Evolutionary conservation across 1,284 basidiomycete genomes (phyloP).

Genomic region (Rhodotorula sp.): DNA sequence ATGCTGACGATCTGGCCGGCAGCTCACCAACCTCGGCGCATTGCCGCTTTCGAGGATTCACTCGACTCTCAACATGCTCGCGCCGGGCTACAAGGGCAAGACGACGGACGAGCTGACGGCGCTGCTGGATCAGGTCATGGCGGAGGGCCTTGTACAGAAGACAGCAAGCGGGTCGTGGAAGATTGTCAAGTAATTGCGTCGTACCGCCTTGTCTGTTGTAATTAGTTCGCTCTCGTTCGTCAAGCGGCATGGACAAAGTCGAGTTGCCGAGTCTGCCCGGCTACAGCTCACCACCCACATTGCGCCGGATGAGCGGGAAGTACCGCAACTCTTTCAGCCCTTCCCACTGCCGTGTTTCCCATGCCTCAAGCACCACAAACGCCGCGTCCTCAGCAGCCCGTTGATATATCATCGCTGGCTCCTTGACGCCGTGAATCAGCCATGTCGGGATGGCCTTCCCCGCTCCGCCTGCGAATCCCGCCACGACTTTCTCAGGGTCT

Average conservation of each 20-base stretch:
- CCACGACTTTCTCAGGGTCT: neutral
- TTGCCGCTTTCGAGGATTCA: slow-evolving; percentile 74
- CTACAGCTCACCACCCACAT: neutral
- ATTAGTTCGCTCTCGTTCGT: no score
- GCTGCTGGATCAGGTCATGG: slow-evolving; percentile 73
- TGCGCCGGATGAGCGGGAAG: neutral
- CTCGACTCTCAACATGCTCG: slow-evolving; percentile 68
- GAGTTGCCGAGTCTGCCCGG: no score
- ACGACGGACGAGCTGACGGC: slow-evolving; percentile 68
- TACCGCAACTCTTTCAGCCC: neutral
- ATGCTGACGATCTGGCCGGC: neutral
- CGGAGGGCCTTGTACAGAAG: slow-evolving; percentile 66
- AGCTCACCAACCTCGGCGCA: slow-evolving; percentile 70
- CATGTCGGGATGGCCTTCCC: neutral
- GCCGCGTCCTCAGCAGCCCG: slow-evolving; percentile 35
- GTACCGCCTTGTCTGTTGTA: no score
- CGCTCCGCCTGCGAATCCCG: no score
- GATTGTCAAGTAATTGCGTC: slow-evolving; percentile 30
- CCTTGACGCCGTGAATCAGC: slow-evolving; percentile 16
- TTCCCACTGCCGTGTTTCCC: slow-evolving; percentile 7
- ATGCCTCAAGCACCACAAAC: slow-evolving; percentile 27
- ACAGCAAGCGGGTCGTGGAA: slow-evolving; percentile 71
- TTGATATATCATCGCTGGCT: slow-evolving; percentile 28
- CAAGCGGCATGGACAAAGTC: no score
- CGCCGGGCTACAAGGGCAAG: slow-evolving; percentile 68